Percentiles rank a stretch among this genome's conserved stretches.
phyloP scores from a whole-genome alignment of 345 rosid species.

The Excoecaria cochinchinensis region DNA sequence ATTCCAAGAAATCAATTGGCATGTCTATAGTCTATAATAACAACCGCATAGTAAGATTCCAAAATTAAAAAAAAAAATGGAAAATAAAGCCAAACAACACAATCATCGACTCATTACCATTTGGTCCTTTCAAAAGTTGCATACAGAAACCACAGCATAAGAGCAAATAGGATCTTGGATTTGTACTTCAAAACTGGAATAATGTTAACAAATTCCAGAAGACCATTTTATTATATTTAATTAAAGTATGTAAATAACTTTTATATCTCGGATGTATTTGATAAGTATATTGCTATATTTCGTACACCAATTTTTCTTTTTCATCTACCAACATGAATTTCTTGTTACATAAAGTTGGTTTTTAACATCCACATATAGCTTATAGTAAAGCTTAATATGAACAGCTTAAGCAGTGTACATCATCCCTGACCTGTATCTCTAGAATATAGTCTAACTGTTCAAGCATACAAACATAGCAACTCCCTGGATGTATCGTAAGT shows the following conservation, averaged over 20 bases:
- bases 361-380: not conserved
- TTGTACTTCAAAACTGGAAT: not conserved
- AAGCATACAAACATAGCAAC: not conserved
- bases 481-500: not conserved
- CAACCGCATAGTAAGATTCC: not conserved
- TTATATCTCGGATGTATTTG: not conserved
- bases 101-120: not conserved
- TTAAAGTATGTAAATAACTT: not conserved
- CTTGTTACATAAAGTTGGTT: not conserved
- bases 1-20: conserved; percentile 5
- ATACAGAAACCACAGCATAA: not conserved
- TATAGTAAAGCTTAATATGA: not conserved
- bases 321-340: not conserved
- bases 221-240: not conserved
- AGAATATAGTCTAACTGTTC: not conserved
- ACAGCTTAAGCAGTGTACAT: not conserved
- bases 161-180: not conserved
- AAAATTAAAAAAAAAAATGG: no score
- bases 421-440: not conserved
- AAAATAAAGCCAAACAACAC: not conserved
- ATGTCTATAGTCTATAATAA: not conserved
- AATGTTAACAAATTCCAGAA: not conserved
- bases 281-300: not conserved
- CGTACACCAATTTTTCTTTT: not conserved
- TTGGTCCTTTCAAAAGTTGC: not conserved